Evolutionary conservation across 140 eudicot genomes (phyloP).

Genomic region (Erigeron philadelphicus): DNA sequence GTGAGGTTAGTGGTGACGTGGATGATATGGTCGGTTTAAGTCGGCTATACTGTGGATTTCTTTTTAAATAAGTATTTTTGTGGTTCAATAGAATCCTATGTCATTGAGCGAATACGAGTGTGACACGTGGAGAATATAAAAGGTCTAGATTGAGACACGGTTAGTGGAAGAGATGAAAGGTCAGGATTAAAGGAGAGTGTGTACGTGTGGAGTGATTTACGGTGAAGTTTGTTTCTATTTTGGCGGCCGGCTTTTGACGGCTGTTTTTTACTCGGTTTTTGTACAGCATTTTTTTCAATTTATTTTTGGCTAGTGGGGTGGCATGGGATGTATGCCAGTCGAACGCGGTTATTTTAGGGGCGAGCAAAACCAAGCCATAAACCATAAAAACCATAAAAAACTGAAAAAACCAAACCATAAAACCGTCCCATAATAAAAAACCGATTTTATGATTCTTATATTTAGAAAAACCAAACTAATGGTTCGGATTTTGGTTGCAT

Average conservation of each 20-base stretch:
- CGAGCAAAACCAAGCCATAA: no score
- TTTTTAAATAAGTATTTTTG: slow-evolving; percentile 28
- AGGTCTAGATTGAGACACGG: not conserved
- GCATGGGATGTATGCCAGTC: not conserved
- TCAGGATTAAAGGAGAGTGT: slow-evolving; percentile 7
- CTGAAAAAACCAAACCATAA: no score
- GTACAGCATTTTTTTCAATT: not conserved
- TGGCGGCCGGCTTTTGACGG: slow-evolving; percentile 5
- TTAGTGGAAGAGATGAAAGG: slow-evolving; percentile 17
- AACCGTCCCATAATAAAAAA: no score
- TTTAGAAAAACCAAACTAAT: no score
- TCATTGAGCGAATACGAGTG: not conserved
- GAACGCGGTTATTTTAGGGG: no score
- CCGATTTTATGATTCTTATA: no score
- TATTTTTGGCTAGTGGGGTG: not conserved
- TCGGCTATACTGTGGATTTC: slow-evolving; percentile 21
- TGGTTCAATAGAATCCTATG: slow-evolving; percentile 27
- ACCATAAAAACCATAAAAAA: no score
- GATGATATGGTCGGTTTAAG: slow-evolving; percentile 51
- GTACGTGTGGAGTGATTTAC: slow-evolving; percentile 16
- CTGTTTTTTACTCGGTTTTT: not conserved
- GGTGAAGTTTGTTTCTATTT: slow-evolving; percentile 20
- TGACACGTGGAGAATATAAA: slow-evolving; percentile 21
- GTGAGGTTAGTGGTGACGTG: slow-evolving; percentile 39
- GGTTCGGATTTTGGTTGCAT: no score